phyloP scores from a whole-genome alignment of 129 eudicot genomes.

The Glebionis coronaria region DNA sequence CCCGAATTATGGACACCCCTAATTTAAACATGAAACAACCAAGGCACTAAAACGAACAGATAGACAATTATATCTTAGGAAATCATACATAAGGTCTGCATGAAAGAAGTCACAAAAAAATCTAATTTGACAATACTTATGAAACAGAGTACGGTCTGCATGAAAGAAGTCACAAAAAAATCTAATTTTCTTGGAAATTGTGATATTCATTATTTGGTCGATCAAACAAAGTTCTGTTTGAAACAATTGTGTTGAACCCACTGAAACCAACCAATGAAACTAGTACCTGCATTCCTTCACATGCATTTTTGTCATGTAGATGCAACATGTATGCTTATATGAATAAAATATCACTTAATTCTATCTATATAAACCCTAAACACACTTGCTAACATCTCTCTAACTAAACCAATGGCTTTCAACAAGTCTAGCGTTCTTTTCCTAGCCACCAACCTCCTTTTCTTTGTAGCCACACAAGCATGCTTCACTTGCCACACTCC shows the following conservation, averaged over 20 bases:
- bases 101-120: conserved; percentile 3
- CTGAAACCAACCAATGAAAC: conserved; percentile 13
- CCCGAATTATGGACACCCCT: too few species aligned
- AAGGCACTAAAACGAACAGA: too few species aligned
- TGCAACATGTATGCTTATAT: not conserved
- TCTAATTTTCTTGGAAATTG: not conserved
- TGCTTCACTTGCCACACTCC: conserved; percentile 41
- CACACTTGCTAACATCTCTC: conserved; percentile 18
- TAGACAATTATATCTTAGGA: too few species aligned
- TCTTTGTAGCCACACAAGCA: conserved; percentile 43
- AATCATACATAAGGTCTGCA: too few species aligned
- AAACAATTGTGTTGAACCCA: too few species aligned
- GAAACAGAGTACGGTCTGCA: not conserved
- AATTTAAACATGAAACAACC: too few species aligned
- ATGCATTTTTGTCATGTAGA: conserved; percentile 8
- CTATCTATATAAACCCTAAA: conserved; percentile 32
- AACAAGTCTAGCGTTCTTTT: conserved; percentile 38
- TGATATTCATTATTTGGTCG: not conserved
- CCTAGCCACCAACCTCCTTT: conserved; percentile 43
- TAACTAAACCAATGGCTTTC: conserved; percentile 40
- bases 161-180: conserved; percentile 3
- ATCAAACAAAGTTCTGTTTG: too few species aligned
- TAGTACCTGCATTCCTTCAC: conserved; percentile 18
- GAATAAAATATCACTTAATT: conserved; percentile 16
- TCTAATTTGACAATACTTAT: not conserved